Evolutionary conservation across 2,329 filamentous ascomycete genomes (phyloP).

Genomic region (Fusarium solani-melongenae): DNA sequence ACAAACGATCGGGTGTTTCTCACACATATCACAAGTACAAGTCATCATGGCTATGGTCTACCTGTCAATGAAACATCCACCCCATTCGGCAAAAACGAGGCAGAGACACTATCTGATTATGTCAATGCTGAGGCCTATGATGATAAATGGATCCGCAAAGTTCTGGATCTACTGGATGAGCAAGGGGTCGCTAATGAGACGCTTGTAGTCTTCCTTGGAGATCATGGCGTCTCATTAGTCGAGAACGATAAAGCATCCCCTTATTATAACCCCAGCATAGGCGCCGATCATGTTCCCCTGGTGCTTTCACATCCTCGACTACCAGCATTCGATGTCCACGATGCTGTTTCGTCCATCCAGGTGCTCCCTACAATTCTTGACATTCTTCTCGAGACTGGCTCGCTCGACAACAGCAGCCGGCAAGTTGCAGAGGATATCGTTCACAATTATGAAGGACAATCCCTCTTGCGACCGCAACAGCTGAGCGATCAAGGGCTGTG

Average conservation of each 20-base stretch:
- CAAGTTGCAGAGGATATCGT: background rate
- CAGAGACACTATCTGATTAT: background rate
- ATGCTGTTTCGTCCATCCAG: slow-evolving; percentile 39
- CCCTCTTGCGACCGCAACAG: background rate
- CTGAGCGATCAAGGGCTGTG: slow-evolving; percentile 20
- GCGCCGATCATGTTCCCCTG: slow-evolving; percentile 43
- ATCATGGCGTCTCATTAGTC: slow-evolving; percentile 45
- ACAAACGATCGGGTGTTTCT: slow-evolving; percentile 46
- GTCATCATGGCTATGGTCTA: slow-evolving; percentile 36
- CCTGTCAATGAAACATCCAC: slow-evolving; percentile 25
- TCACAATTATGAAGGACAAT: background rate
- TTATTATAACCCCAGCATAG: slow-evolving; percentile 43
- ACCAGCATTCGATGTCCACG: slow-evolving; percentile 38
- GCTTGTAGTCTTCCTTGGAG: slow-evolving; percentile 43
- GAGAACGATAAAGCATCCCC: slow-evolving; percentile 40
- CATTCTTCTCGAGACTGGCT: slow-evolving; percentile 42
- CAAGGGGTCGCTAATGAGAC: slow-evolving; percentile 46
- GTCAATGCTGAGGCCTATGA: background rate
- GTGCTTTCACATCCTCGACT: slow-evolving; percentile 44
- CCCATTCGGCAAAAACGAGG: background rate
- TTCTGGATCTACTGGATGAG: slow-evolving; percentile 33
- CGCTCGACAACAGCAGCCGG: background rate
- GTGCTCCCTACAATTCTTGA: slow-evolving; percentile 47
- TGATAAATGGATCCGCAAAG: slow-evolving; percentile 26
- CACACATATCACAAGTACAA: slow-evolving; percentile 47